Evolutionary conservation across 371 early-diverging fungal genomes (phyloP), one percentile per base, ranked within the genome.

Genomic region (Choanephora cucurbitarum): DNA sequence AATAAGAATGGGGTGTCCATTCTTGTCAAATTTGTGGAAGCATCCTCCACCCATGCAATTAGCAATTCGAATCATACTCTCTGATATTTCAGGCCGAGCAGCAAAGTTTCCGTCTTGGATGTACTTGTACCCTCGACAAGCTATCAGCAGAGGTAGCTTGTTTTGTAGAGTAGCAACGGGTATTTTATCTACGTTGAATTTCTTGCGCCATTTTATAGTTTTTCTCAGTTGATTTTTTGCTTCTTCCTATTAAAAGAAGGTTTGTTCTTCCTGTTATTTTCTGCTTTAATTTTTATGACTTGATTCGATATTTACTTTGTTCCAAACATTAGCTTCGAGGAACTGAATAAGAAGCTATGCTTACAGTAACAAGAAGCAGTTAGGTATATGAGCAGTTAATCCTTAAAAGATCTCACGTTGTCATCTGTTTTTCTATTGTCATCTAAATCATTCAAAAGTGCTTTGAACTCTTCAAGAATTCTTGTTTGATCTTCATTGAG

Each of bases 21-120:
- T 81, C 56, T 85, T 86, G 72, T 93, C 93, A 56, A 81, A 76
- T 61, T 91, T 91, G 75, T 93, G 93, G 49, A 86, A 86, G 70
- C 85, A 83, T 50, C 87, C 83, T 24, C 93, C 93, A 5, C 91
- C 93, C 63, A 87, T 79, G 60, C 75, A 83, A 48, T 69, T 77
- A 44, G 69, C 70, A 43, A 87, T 77, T 24, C 81, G 72, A 40
- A 85, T 67, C 19, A 81, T 79, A 46, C 77, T 75, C 19, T 86
- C 86, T 13, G 85, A 84, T n/a, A 87, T 64, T 32, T 75, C 79
- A 17, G 86, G 86, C 5, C 78, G 64, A 2, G 79, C 69, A 37
- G 69, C 73, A 39, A 87, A 68, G 62, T 91, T 88, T 23, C 77
- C 67, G 57, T 92, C 92, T 17, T 85, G 72, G 2, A 88, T 70